These are phyloP conservation scores for Gaeumannomyces tritici DNA, from an alignment of 2,329 filamentous ascomycete species.

Conservation along the genomic window DNA sequence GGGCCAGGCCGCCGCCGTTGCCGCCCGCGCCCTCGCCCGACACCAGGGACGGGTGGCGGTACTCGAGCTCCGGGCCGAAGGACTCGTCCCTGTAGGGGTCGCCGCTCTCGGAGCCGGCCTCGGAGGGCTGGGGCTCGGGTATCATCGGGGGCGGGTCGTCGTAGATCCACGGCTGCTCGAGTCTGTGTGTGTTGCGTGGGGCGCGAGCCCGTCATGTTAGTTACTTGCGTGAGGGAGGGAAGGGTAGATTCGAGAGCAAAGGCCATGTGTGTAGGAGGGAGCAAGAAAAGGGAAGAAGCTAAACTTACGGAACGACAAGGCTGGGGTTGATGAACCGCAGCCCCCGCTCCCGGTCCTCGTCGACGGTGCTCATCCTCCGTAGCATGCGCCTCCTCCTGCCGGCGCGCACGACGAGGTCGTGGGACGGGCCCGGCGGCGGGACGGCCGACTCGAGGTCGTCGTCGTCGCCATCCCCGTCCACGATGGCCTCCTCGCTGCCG, in stretches of 20 bases:
- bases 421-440: slow-evolving; percentile 12
- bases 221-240: neutral
- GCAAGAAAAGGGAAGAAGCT: too few species aligned
- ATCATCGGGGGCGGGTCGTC: slow-evolving; percentile 37
- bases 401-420: slow-evolving; percentile 8
- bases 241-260: too few species aligned
- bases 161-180: slow-evolving; percentile 65
- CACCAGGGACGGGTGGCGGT: neutral
- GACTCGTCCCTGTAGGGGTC: neutral
- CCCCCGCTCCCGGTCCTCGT: slow-evolving; percentile 63
- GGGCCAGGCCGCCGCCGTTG: neutral
- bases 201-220: neutral
- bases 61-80: neutral
- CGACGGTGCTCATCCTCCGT: slow-evolving; percentile 54
- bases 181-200: slow-evolving; percentile 25
- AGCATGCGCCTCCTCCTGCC: slow-evolving; percentile 24
- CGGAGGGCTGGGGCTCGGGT: slow-evolving; percentile 5
- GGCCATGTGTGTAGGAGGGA: too few species aligned
- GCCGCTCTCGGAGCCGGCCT: neutral
- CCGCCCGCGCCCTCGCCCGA: neutral
- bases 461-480: slow-evolving; percentile 29
- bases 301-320: slow-evolving; percentile 56
- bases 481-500: slow-evolving; percentile 31
- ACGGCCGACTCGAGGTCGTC: slow-evolving; percentile 12
- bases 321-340: slow-evolving; percentile 69